Percentiles rank a stretch among this genome's conserved stretches.
phyloP scores from a whole-genome alignment of 352 stramenopile species.

The Phytophthora megakarya region DNA sequence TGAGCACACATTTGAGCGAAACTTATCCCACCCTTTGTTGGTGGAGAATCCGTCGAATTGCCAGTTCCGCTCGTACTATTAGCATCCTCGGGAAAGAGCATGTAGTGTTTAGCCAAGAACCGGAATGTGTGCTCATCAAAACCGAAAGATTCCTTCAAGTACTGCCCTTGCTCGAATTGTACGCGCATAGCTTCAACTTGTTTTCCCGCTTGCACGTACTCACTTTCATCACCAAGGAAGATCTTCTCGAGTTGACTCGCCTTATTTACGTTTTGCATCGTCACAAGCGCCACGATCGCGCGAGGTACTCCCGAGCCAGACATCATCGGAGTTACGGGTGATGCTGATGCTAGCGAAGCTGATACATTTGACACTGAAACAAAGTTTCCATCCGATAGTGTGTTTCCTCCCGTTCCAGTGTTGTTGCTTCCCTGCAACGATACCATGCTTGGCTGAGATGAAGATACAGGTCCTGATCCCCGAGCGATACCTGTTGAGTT shows the following conservation, averaged over 20 bases:
- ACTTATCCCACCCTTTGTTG: conserved; percentile 27
- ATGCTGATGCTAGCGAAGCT: conserved; percentile 34
- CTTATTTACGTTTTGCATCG: conserved; percentile 76
- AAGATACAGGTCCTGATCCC: conserved; percentile 17
- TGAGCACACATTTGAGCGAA: conserved; percentile 83
- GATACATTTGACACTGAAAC: conserved; percentile 49
- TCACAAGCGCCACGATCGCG: conserved; percentile 72
- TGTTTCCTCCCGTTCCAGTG: conserved; percentile 7
- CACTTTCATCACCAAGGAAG: conserved; percentile 64
- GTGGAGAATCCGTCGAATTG: conserved; percentile 9
- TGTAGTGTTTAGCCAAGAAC: conserved; percentile 81
- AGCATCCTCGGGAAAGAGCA: conserved; percentile 39
- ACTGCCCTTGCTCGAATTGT: conserved; percentile 67
- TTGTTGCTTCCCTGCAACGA: conserved; percentile 19
- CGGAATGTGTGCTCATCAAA: conserved; percentile 88
- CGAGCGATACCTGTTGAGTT: conserved; percentile 28
- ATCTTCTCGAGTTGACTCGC: conserved; percentile 69
- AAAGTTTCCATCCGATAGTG: conserved; percentile 30
- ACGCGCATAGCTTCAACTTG: conserved; percentile 63
- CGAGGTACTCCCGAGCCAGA: conserved; percentile 39
- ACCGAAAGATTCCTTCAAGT: conserved; percentile 81
- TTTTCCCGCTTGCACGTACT: conserved; percentile 58
- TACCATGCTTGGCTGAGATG: conserved; percentile 31
- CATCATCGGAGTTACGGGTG: conserved; percentile 49
- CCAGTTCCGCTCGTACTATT: conserved; percentile 11